These are phyloP conservation scores for Centella asiatica DNA, from an alignment of 129 eudicot species.

Conservation along the genomic window DNA sequence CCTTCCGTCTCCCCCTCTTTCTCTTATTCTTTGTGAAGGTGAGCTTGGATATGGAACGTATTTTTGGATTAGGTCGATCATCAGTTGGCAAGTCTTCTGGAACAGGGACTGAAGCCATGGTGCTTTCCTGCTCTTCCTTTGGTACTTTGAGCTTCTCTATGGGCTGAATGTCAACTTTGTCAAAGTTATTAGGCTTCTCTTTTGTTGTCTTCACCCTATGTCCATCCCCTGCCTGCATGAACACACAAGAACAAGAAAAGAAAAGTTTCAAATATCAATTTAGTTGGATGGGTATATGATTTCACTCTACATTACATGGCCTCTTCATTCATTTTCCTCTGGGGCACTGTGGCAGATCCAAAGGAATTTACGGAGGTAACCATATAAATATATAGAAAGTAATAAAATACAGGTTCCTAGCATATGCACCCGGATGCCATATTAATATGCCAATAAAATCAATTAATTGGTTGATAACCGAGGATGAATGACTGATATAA, in stretches of 20 bases:
- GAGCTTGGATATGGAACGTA: background rate
- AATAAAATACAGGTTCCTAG: no score
- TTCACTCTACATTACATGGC: no score
- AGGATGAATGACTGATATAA: no score
- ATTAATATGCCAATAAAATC: no score
- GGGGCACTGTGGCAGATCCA: no score
- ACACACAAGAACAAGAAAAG: no score
- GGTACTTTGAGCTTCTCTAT: background rate
- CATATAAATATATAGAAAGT: no score
- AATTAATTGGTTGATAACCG: no score
- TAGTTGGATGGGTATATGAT: background rate
- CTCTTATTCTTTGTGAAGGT: background rate
- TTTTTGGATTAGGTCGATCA: background rate
- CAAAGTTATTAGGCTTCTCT: constrained; percentile 34
- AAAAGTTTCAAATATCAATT: background rate
- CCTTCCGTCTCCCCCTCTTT: background rate
- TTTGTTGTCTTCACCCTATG: constrained; percentile 34
- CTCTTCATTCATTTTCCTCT: no score
- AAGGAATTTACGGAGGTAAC: no score
- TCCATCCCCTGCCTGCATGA: constrained; percentile 42
- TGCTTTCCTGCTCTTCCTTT: background rate
- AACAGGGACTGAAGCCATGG: background rate
- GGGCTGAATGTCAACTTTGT: constrained; percentile 28
- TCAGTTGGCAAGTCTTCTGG: background rate
- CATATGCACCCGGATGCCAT: no score